Evolutionary conservation across 768 basidiomycete species (phyloP), one percentile per base, ranked within the genome.

Genomic region (Lactifluus piperatus): DNA sequence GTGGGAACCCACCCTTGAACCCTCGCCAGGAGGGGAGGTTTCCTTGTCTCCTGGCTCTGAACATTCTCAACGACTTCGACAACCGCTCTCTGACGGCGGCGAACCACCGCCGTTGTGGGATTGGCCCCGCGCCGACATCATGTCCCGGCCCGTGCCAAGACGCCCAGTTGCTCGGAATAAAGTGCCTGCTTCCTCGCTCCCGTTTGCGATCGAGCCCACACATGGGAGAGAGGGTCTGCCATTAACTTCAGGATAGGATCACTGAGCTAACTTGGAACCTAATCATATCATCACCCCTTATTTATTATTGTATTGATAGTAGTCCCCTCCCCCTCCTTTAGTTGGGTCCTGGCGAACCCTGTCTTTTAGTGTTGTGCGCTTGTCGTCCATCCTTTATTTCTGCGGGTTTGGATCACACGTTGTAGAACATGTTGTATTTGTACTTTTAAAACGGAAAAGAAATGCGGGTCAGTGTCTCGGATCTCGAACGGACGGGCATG

Each of bases 51-150:
- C 54, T 7, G 3, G 18, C 14, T 22, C 26, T 18, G 22, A 27
- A 5, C 5, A 11, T 32, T 18, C 52, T 14, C 56, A 46, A 18
- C 47, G 29, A 24, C 39, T 6, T 20, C 37, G 29, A 37, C 51
- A 10, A 7, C 29, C 53, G 2, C 16, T 30, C 5, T 11, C 26
- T 4, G 51, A 30, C 34, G 32, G 45, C n/a, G 51, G 43, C 37
- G 16, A 22, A 3, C 56, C 63, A 20, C 51, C 45, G 1, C 63
- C 63, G n/a, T 56, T 64, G 29, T 54, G 54, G 36, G 51, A 64
- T 30, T 64, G 63, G 63, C 63, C 63, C 10, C 63, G 63, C 37
- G 34, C 51, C 16, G 63, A 64, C 41, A 64, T 64, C 50, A 64
- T 64, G 57, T 54, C 54, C 18, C 56, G 34, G n/a, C 57, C 61